Evolutionary conservation across 495 filamentous ascomycete species (phyloP).

Genomic region (Penicillium robsamsonii): DNA sequence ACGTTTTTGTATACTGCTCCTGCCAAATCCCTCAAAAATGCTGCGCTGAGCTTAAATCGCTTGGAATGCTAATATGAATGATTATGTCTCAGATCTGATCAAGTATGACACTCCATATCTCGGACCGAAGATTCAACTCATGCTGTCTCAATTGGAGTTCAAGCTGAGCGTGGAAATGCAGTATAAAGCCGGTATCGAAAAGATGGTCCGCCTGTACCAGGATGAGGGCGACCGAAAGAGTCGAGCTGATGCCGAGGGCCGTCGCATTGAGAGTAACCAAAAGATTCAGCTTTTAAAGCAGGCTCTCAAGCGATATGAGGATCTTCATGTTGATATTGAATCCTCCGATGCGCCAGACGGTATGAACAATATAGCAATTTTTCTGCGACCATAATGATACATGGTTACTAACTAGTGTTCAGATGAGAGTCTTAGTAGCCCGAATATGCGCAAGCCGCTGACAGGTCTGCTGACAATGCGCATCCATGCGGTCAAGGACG

Average conservation of each 20-base stretch:
- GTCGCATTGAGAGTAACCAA: constrained; percentile 89
- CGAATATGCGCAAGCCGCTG: constrained; percentile 89
- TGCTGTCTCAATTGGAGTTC: constrained; percentile 98
- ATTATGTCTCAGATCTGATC: constrained; percentile 74
- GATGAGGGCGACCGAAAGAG: constrained; percentile 98
- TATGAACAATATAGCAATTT: constrained; percentile 38
- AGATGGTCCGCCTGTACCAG: constrained; percentile 97
- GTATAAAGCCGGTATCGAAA: constrained; percentile 98
- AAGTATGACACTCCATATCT: constrained; percentile 97
- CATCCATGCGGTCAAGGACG: constrained; percentile 85
- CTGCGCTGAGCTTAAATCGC: constrained; percentile 1
- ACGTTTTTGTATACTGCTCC: constrained; percentile 28
- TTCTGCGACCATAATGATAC: not conserved
- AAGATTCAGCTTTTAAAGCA: constrained; percentile 96
- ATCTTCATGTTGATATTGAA: constrained; percentile 95
- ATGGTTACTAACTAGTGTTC: constrained; percentile 13
- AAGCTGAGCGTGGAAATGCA: constrained; percentile 99
- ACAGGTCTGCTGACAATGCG: constrained; percentile 85
- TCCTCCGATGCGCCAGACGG: constrained; percentile 77
- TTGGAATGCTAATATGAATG: constrained; percentile 18
- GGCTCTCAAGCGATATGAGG: constrained; percentile 93
- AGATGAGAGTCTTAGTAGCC: constrained; percentile 97
- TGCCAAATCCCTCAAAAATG: constrained; percentile 4
- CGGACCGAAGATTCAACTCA: constrained; percentile 96
- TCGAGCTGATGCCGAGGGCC: constrained; percentile 83